Evolutionary conservation across 768 basidiomycete genomes (phyloP).

Genomic region (Xerocomellus intermedius): DNA sequence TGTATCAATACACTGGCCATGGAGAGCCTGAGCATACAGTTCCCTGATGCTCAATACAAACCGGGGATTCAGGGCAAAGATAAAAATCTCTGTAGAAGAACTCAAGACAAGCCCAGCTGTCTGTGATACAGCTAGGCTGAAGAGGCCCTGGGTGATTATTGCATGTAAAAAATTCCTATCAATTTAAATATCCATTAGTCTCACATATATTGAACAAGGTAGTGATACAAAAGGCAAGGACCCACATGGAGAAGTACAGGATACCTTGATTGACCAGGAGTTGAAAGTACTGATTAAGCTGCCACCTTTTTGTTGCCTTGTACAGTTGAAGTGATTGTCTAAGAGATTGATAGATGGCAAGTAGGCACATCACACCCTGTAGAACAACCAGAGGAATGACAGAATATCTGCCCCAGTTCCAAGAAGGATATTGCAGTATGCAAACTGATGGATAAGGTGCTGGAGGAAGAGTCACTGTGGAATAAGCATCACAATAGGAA

Average conservation of each 20-base stretch:
- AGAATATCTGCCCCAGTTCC: conserved; percentile 1
- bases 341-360: background rate
- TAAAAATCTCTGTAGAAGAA: background rate
- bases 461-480: background rate
- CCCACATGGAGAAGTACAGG: conserved; percentile 9
- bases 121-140: background rate
- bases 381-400: background rate
- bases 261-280: conserved; percentile 10
- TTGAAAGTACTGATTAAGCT: conserved; percentile 5
- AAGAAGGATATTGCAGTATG: conserved; percentile 1
- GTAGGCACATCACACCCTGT: conserved; percentile 7
- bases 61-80: background rate
- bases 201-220: no score
- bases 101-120: background rate
- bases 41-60: conserved; percentile 10
- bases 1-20: background rate
- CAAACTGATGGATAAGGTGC: conserved; percentile 7
- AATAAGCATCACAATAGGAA: no score
- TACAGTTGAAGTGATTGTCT: background rate
- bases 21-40: background rate
- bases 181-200: background rate
- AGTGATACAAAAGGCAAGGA: background rate
- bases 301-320: background rate
- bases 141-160: background rate
- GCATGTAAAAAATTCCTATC: conserved; percentile 1